A percentile compares a stretch with the other conserved stretches of the same genome.
These are phyloP conservation scores for Cyberlindnera mrakii DNA, from an alignment of 805 yeast genomes.

Conservation along the genomic window DNA sequence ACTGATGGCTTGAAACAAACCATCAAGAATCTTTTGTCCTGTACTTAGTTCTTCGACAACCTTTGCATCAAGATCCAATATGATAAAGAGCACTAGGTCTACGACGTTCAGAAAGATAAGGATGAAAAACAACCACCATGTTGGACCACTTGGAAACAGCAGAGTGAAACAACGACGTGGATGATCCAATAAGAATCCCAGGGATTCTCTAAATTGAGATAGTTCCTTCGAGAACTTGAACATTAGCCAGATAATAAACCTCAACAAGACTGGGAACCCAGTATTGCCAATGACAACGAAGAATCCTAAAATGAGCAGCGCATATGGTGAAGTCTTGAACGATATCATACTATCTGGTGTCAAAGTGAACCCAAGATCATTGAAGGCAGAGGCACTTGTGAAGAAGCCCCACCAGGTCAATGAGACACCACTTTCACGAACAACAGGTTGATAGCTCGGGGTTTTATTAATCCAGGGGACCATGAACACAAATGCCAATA, in stretches of 20 bases:
- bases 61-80: conserved; percentile 59
- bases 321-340: conserved; percentile 59
- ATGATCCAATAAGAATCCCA: conserved; percentile 85
- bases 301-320: conserved; percentile 55
- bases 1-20: conserved; percentile 84
- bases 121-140: conserved; percentile 88
- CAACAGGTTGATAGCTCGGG: conserved; percentile 34
- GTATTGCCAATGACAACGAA: conserved; percentile 90
- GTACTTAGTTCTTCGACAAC: conserved; percentile 49
- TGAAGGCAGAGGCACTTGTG: conserved; percentile 72
- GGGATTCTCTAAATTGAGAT: conserved; percentile 62
- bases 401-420: conserved; percentile 95
- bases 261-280: conserved; percentile 80
- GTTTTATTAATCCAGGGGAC: conserved; percentile 55
- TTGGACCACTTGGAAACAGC: conserved; percentile 85
- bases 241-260: conserved; percentile 78
- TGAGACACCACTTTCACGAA: conserved; percentile 53
- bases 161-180: conserved; percentile 96
- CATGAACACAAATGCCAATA: conserved; percentile 45
- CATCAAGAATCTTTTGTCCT: conserved; percentile 72
- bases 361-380: conserved; percentile 79
- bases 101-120: conserved; percentile 65
- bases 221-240: conserved; percentile 61
- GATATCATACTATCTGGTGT: conserved; percentile 75
- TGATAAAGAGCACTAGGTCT: conserved; percentile 75